These are phyloP conservation scores for Macrophomina phaseolina DNA, from an alignment of 2,329 filamentous ascomycete genomes.

Conservation along the genomic window DNA sequence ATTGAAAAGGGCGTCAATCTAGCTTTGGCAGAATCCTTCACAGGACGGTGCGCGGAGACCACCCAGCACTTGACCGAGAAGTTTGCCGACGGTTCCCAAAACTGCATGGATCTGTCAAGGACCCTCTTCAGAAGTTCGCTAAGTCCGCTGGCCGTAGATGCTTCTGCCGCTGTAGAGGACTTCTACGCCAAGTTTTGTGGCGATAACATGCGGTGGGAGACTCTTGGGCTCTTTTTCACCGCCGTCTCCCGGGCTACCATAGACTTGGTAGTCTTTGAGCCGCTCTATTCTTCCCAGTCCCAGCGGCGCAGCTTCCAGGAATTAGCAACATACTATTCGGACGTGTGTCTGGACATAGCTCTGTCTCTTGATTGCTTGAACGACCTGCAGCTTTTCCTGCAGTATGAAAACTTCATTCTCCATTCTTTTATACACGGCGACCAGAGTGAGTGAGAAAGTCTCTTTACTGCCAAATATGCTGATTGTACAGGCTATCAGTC, in stretches of 20 bases:
- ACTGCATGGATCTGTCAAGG: conserved; percentile 6
- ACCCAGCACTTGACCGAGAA: conserved; percentile 28
- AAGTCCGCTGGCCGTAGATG: conserved; percentile 25
- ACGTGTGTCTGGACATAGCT: conserved; percentile 45
- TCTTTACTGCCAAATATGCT: not conserved
- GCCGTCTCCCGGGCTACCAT: conserved; percentile 45
- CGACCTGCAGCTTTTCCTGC: conserved; percentile 51
- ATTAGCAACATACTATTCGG: conserved; percentile 42
- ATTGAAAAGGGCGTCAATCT: conserved; percentile 35
- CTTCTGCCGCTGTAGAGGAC: conserved; percentile 15
- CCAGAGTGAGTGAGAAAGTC: conserved; percentile 35
- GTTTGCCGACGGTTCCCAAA: no score
- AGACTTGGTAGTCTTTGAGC: conserved; percentile 37
- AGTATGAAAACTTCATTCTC: conserved; percentile 30
- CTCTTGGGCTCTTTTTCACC: conserved; percentile 47
- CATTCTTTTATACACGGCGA: conserved; percentile 28
- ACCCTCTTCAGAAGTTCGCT: conserved; percentile 30
- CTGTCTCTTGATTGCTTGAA: conserved; percentile 45
- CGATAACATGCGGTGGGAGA: conserved; percentile 48
- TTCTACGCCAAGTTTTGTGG: conserved; percentile 30
- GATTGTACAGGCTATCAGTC: conserved; percentile 50
- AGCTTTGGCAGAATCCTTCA: conserved; percentile 34
- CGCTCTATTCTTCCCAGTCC: conserved; percentile 24
- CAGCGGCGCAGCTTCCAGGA: conserved; percentile 39
- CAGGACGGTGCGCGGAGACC: conserved; percentile 33